Evolutionary conservation across 352 stramenopile genomes (phyloP), one percentile per base, ranked within the genome.

Genomic region (Saprolegnia diclina): DNA sequence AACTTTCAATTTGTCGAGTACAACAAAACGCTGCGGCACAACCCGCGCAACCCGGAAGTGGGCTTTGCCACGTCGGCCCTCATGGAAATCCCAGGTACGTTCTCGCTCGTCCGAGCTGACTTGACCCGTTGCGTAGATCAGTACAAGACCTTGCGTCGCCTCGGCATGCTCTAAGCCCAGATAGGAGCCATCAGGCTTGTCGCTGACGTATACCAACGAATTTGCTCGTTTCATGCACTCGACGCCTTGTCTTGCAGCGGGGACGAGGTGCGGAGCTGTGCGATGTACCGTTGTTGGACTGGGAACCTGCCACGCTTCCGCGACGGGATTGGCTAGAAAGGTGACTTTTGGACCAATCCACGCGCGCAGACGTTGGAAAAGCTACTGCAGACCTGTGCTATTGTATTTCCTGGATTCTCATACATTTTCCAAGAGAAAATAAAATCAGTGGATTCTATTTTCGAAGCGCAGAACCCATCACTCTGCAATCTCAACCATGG

Each of bases 1-100:
- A 93, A 93, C 67, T 92, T 92, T 72, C 82, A 93, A 73, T 92
- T 92, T 50, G 83, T 92, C 22, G 79, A 84, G 40, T 92, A 90
- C 74, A 77, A 80, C 59, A 73, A 72, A 1, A 77, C 90, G n/a
- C 81, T 89, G 74, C 76, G 80, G 66, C 76, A 81, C 11, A 86
- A 87, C 61, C 79, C 74, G 67, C 83, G 81, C 68, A 85, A 88
- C 70, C 82, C 80, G 0, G 80, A 90, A 44, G 78, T 78, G 0
- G 83, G 82, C 7, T 92, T 90, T 64, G 84, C 82, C 24, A 89
- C 89, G 46, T 77, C 74, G 61, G 82, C 84, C 26, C 73, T 91
- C 59, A 89, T 89, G 80, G 81, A 91, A 65, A 85, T 92, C 38
- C 82, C 82, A 67, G 84, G 83, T 91, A 75, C 22, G 72, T 65